phyloP scores from a whole-genome alignment of 192 early-diverging fungal species.

The Diversispora eburnea region DNA sequence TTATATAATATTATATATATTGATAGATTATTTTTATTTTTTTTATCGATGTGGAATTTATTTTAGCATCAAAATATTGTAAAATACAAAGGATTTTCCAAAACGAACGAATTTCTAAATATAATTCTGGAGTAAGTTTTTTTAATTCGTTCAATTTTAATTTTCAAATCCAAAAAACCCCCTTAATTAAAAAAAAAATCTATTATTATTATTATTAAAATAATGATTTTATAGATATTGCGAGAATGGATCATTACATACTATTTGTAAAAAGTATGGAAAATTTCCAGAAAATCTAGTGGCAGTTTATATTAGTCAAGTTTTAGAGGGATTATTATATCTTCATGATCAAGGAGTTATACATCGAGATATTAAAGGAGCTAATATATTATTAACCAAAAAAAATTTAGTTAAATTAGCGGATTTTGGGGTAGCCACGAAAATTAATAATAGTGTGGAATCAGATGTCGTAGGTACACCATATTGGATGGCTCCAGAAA shows the following conservation, averaged over 20 bases:
- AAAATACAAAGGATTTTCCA: slow-evolving; percentile 71
- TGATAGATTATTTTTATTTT: slow-evolving; percentile 4
- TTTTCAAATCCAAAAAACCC: background rate
- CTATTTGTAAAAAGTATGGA: slow-evolving; percentile 68
- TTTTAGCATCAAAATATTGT: slow-evolving; percentile 61
- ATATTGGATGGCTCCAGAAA: slow-evolving; percentile 78
- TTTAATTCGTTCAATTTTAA: background rate
- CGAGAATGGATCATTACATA: slow-evolving; percentile 70
- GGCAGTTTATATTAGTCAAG: slow-evolving; percentile 74
- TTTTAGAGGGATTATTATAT: slow-evolving; percentile 82
- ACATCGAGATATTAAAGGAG: slow-evolving; percentile 92
- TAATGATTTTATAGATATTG: slow-evolving; percentile 47
- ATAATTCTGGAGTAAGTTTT: slow-evolving; percentile 81
- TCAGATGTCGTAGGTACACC: slow-evolving; percentile 62
- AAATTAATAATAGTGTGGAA: slow-evolving; percentile 35
- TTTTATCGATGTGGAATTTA: slow-evolving; percentile 17
- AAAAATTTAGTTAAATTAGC: slow-evolving; percentile 72
- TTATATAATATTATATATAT: background rate
- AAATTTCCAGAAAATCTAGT: slow-evolving; percentile 68
- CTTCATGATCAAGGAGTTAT: slow-evolving; percentile 84
- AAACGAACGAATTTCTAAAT: slow-evolving; percentile 66
- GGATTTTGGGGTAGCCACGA: slow-evolving; percentile 73
- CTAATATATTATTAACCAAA: slow-evolving; percentile 68
- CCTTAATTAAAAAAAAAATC: background rate
- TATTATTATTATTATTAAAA: background rate